Base-by-base conservation (phyloP, 176 grass and related monocot genomes). In the Calamus simplicifolius region DNA sequence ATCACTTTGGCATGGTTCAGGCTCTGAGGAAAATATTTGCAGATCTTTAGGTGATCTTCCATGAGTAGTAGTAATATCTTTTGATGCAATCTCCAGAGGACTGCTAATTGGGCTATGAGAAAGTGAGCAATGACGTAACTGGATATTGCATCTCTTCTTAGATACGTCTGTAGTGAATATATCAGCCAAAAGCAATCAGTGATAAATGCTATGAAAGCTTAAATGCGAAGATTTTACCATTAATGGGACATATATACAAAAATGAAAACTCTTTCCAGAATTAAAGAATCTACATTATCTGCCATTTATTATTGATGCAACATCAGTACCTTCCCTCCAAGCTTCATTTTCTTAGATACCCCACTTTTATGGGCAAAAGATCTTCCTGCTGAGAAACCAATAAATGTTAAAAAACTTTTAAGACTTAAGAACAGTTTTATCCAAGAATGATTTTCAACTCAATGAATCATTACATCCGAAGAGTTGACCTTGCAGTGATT, bases 401-500 rank as follows among this genome's bases (percentile, higher is more conserved):
- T 52, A 17, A 55, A 31, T 43, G 27, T 53, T 18, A 35, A 16
- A 15, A 5, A 3, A 25, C 2, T 43, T 12, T 13, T 13, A 43
- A 43, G 12, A 43, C 35, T 43, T 6, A 43, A 13, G 12, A 43
- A 6, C 35, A 43, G 35, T 43, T 43, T 13, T 10, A 43, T 43
- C 35, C 10, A 43, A 43, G 8, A 43, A 43, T 43, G 35, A 43
- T 43, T 12, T 43, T 43, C 35, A 43, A 10, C 8, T 43, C 35
- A 43, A 43, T 43, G 7, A 43, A 43, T 43, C 35, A 43, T 43
- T 43, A 43, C 35, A 43, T 43, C 35, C 59, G 56, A 77, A 62
- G 52, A 62, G 49, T 59, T 80, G 77, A 88, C 92, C 92, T 85
- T 90, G 67, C 63, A 53, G 58, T 30, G 27, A 59, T 54, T 73